phyloP scores from a whole-genome alignment of 768 basidiomycete species.

The Termitomyces bulborhizus region DNA sequence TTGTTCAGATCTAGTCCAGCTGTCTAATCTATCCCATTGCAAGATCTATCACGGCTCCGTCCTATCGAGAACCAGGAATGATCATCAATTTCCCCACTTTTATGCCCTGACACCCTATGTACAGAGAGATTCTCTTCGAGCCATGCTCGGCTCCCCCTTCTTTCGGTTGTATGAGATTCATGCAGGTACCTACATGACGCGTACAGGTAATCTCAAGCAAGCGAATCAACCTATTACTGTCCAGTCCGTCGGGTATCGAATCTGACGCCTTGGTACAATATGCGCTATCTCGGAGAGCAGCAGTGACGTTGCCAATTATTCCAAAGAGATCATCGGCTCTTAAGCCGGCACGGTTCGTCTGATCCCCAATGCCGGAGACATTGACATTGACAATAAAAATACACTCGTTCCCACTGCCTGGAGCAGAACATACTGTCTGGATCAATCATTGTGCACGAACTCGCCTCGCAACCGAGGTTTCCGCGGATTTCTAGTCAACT shows the following conservation, averaged over 20 bases:
- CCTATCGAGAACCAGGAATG: neutral
- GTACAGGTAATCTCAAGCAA: neutral
- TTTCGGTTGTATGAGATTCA: neutral
- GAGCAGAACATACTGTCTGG: neutral
- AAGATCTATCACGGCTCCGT: neutral
- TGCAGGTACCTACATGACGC: neutral
- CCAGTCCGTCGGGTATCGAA: neutral
- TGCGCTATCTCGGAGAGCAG: too few species aligned
- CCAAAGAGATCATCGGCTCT: neutral
- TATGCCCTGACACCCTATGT: neutral
- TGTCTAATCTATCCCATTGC: neutral
- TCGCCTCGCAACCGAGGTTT: slow-evolving; percentile 14
- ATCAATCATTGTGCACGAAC: neutral
- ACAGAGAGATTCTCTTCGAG: neutral
- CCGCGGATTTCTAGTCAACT: slow-evolving; percentile 11
- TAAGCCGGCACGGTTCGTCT: neutral
- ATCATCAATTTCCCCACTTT: neutral
- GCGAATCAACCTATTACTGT: neutral
- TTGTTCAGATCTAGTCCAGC: neutral
- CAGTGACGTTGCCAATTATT: neutral
- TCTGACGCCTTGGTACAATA: neutral
- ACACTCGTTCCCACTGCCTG: neutral
- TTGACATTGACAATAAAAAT: neutral
- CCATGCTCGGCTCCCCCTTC: neutral
- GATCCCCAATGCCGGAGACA: too few species aligned